Evolutionary conservation across 2,329 filamentous ascomycete species (phyloP), one percentile per base, ranked within the genome.

Genomic region (Dactylonectria estremocensis): DNA sequence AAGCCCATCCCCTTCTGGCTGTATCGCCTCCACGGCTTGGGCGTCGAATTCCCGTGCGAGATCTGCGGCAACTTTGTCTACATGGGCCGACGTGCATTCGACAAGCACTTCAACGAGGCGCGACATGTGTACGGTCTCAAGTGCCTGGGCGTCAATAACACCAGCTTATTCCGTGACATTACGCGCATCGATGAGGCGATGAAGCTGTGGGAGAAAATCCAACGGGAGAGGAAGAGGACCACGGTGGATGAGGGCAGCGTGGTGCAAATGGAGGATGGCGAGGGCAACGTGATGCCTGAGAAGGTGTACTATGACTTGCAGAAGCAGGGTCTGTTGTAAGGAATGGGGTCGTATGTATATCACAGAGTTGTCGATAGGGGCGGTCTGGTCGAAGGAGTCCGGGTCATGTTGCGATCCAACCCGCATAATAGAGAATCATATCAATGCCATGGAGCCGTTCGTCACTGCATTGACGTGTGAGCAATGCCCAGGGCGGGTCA

Each of bases 1-100:
- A 99, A 99, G 79, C 96, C 97, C 0, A 99, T 99, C 75, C 96
- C 97, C 0, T 99, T 96, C 85, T 99, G 96, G 96, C 88, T 99
- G 16, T 99, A 98, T 86, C 96, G 98, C 74, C 87, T 99, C 16
- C 96, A 99, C 78, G 96, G 96, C 1, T 85, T 99, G 28, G 96
- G 96, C 9, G 95, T 97, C 13, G 96, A 99, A 76, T 97, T 98
- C 74, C 88, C 93, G 0, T 99, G 96, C 84, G 95, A 99, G 80
- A 94, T 99, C 64, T 99, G 96, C 78, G 96, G 96, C 63, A 98
- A 98, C 81, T 98, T 95, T 77, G 95, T 98, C n/a, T 98, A 98
- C 84, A 98, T 97, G 93, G 96, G 96, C 16, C 89, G 96, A 24
- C 90, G 96, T 56, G 95, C 95, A 1, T 99, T 98, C 76, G 96